A percentile compares a stretch with the other conserved stretches of the same genome.
These are phyloP conservation scores for Juglanconis oblonga DNA, from an alignment of 2,329 filamentous ascomycete species.

Conservation along the genomic window DNA sequence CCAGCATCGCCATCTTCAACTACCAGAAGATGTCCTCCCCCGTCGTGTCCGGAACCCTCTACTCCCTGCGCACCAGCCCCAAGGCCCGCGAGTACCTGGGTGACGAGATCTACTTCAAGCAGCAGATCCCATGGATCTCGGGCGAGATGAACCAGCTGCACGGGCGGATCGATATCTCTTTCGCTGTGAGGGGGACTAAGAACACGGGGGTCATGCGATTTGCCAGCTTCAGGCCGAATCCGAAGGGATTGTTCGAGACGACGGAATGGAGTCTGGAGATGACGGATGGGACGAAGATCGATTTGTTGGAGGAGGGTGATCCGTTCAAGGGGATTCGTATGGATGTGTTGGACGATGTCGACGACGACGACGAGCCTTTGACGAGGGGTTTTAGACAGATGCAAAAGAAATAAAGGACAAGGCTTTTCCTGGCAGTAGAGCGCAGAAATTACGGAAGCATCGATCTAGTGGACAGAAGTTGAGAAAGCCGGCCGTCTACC, in stretches of 20 bases:
- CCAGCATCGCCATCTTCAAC: conserved; percentile 91
- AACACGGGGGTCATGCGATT: conserved; percentile 74
- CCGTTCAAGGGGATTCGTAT: conserved; percentile 58
- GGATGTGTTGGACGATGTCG: conserved; percentile 25
- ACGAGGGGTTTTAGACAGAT: conserved; percentile 46
- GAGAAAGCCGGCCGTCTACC: too few species aligned
- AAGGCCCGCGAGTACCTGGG: conserved; percentile 75
- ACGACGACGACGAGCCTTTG: conserved; percentile 36
- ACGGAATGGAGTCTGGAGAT: conserved; percentile 83
- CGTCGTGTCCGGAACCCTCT: conserved; percentile 83
- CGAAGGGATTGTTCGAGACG: conserved; percentile 73
- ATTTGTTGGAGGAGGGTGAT: conserved; percentile 70
- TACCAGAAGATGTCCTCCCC: conserved; percentile 94
- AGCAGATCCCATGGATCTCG: conserved; percentile 77
- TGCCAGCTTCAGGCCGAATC: conserved; percentile 64
- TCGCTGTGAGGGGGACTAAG: conserved; percentile 79
- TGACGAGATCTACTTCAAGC: conserved; percentile 79
- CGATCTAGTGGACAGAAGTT: too few species aligned
- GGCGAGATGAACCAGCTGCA: conserved; percentile 92
- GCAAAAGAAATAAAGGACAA: conserved; percentile 33
- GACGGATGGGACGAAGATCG: conserved; percentile 57
- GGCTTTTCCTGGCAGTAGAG: not conserved
- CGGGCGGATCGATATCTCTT: conserved; percentile 82
- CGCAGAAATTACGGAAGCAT: not conserved
- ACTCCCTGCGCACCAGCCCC: conserved; percentile 80